These are phyloP conservation scores for Cyclotella atomus DNA, from an alignment of 108 stramenopile species.

Conservation along the genomic window DNA sequence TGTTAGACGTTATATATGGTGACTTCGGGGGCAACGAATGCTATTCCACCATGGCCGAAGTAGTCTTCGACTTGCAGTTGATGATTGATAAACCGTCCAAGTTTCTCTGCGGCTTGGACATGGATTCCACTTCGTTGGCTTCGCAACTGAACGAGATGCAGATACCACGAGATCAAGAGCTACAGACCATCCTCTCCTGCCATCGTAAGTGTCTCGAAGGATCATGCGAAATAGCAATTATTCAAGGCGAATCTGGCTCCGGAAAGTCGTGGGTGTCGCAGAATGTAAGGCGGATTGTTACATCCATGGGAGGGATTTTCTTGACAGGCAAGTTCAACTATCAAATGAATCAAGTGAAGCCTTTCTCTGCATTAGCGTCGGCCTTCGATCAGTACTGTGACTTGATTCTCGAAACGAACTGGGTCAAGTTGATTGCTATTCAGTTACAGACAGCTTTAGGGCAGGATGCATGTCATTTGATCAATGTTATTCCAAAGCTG, in stretches of 20 bases:
- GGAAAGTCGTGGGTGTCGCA: not conserved
- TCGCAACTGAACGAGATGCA: not conserved
- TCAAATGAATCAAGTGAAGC: not conserved
- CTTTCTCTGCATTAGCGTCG: constrained; percentile 9
- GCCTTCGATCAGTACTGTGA: constrained; percentile 23
- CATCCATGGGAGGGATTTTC: constrained; percentile 5
- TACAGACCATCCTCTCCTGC: not conserved
- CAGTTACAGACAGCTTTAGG: constrained; percentile 10
- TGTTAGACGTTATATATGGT: not conserved
- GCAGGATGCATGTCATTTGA: not conserved
- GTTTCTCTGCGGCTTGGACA: not conserved
- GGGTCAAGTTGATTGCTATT: not conserved
- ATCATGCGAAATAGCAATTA: not conserved
- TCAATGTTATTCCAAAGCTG: constrained; percentile 8
- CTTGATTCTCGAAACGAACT: not conserved
- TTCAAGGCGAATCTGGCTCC: not conserved
- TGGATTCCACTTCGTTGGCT: not conserved
- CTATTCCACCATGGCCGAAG: not conserved
- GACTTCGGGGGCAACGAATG: not conserved
- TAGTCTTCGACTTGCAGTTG: not conserved
- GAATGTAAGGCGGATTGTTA: not conserved
- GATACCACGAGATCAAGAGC: not conserved
- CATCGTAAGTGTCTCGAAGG: not conserved
- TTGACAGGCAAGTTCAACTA: constrained; percentile 13
- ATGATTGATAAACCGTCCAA: not conserved